Conservation (phyloP, 2,329 filamentous ascomycete species). For the Rutstroemia sp. region DNA sequence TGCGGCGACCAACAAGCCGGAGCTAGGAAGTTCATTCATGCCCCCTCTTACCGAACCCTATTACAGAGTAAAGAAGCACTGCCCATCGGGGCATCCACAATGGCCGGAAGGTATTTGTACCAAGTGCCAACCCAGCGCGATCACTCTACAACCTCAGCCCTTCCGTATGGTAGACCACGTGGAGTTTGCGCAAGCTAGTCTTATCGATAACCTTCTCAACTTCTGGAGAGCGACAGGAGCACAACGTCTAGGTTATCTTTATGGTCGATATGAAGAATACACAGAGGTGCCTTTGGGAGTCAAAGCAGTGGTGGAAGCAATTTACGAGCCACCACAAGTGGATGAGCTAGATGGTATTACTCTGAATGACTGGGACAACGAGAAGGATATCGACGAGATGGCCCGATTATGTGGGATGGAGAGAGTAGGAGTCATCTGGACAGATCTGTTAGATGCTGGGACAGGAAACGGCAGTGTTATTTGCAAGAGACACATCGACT, state of each 20-base stretch:
- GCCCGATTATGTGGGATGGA: constrained; percentile 79
- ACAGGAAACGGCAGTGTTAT: constrained; percentile 77
- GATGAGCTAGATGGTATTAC: constrained; percentile 86
- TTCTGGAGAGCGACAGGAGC: constrained; percentile 82
- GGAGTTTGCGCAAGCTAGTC: constrained; percentile 77
- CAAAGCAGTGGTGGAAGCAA: constrained; percentile 93
- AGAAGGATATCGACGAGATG: constrained; percentile 72
- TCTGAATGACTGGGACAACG: constrained; percentile 75
- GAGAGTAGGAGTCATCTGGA: constrained; percentile 89
- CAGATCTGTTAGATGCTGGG: constrained; percentile 79
- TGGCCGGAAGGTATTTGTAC: constrained; percentile 98
- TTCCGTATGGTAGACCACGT: constrained; percentile 99
- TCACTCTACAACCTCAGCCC: constrained; percentile 85
- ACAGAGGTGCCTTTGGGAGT: constrained; percentile 86
- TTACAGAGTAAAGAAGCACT: constrained; percentile 81
- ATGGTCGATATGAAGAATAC: constrained; percentile 87
- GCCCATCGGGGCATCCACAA: constrained; percentile 83
- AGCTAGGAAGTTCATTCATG: constrained; percentile 90
- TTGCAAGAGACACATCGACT: constrained; percentile 93
- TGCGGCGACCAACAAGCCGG: constrained; percentile 90
- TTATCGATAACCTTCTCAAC: constrained; percentile 86
- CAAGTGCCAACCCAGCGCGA: constrained; percentile 95
- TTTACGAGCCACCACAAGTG: constrained; percentile 91
- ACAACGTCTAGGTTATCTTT: constrained; percentile 84
- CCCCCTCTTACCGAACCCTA: constrained; percentile 89